Conservation (phyloP, 129 eudicot genomes). For the Deinandra increscens region DNA sequence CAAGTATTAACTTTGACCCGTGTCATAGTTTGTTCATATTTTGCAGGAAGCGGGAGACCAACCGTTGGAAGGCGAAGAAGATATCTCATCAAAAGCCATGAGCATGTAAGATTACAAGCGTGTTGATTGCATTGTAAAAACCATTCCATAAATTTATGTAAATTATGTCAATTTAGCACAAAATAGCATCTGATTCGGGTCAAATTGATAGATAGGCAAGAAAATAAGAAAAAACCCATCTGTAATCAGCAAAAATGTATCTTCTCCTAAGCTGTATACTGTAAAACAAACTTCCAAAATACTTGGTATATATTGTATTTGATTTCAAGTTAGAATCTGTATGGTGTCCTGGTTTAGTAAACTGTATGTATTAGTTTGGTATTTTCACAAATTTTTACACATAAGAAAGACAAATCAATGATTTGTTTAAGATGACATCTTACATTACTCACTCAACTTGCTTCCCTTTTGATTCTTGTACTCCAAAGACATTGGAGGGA, state of each 20-base stretch:
- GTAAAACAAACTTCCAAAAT: conserved; percentile 9
- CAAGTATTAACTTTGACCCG: conserved; percentile 9
- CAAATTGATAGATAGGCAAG: conserved; percentile 22
- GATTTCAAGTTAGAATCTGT: not conserved
- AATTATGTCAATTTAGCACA: conserved; percentile 34
- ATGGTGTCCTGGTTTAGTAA: too few species aligned
- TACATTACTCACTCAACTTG: conserved; percentile 15
- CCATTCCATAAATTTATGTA: conserved; percentile 33
- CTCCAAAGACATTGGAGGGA: conserved; percentile 59
- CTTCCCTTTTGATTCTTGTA: conserved; percentile 16
- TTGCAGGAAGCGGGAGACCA: conserved; percentile 52
- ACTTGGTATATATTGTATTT: not conserved
- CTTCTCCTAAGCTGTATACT: conserved; percentile 15
- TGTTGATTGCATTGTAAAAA: conserved; percentile 25
- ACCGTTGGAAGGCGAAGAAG: conserved; percentile 47
- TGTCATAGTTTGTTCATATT: not conserved
- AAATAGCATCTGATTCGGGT: conserved; percentile 30
- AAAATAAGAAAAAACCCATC: conserved; percentile 13
- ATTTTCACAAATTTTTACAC: conserved; percentile 25
- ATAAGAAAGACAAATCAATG: not conserved
- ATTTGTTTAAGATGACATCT: conserved; percentile 5
- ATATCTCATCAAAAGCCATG: conserved; percentile 65
- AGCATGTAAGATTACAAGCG: conserved; percentile 51
- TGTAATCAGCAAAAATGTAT: conserved; percentile 20
- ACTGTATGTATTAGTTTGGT: not conserved